Evolutionary conservation across 2,329 filamentous ascomycete species (phyloP).

Genomic region (Penicillium sp.): DNA sequence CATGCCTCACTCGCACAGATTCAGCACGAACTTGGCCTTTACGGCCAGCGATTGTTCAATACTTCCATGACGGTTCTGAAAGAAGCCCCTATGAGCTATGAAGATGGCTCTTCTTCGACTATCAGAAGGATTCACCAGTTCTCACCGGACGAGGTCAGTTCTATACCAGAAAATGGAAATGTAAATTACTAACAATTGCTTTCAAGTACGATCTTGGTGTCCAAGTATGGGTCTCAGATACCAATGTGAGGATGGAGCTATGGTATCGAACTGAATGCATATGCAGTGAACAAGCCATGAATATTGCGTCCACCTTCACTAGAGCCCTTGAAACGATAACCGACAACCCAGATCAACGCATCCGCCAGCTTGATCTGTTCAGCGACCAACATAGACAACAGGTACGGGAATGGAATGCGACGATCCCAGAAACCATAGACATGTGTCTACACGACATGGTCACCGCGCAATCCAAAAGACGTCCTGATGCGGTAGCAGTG

Average conservation of each 20-base stretch:
- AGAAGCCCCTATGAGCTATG: background rate
- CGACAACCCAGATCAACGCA: background rate
- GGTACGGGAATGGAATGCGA: background rate
- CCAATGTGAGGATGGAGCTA: background rate
- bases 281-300: background rate
- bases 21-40: background rate
- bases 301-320: constrained; percentile 1
- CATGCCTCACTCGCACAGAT: constrained; percentile 3
- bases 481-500: constrained; percentile 17
- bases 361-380: background rate
- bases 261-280: background rate
- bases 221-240: background rate
- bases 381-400: background rate
- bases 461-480: background rate
- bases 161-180: background rate
- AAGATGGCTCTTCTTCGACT: background rate
- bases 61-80: constrained; percentile 2
- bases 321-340: background rate
- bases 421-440: background rate
- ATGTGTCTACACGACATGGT: constrained; percentile 11
- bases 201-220: constrained; percentile 1
- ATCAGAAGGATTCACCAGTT: background rate
- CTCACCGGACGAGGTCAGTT: background rate
- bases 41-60: background rate
- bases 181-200: background rate